Percentiles rank a stretch among this genome's conserved stretches.
phyloP scores from a whole-genome alignment of 768 basidiomycete species.

The Saitozyma sp. region DNA sequence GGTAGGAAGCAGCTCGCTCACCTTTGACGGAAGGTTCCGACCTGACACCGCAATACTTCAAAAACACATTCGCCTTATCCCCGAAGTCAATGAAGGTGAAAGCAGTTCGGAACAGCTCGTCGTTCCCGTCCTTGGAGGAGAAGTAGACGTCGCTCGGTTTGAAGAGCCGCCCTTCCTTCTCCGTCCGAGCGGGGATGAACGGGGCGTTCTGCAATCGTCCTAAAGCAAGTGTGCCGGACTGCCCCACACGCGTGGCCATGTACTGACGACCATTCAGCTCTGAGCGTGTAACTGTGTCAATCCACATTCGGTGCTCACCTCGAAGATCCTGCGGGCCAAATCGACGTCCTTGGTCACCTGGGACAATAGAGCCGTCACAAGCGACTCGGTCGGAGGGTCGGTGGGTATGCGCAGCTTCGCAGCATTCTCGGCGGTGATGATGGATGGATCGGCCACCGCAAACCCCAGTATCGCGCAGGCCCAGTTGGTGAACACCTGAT shows the following conservation, averaged over 20 bases:
- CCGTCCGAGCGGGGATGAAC: conserved; percentile 63
- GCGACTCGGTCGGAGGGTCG: conserved; percentile 65
- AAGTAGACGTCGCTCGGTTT: conserved; percentile 49
- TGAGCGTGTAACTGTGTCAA: not conserved
- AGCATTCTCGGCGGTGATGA: conserved; percentile 55
- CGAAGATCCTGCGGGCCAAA: conserved; percentile 68
- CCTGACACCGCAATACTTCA: conserved; percentile 82
- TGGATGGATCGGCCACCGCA: conserved; percentile 57
- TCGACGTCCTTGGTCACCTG: conserved; percentile 62
- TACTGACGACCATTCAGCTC: conserved; percentile 23
- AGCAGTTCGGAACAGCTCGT: conserved; percentile 71
- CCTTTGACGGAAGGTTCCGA: conserved; percentile 80
- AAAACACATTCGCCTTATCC: conserved; percentile 72
- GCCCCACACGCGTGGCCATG: conserved; percentile 33
- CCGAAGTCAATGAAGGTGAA: conserved; percentile 92
- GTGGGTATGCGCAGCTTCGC: conserved; percentile 68
- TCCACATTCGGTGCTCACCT: conserved; percentile 53
- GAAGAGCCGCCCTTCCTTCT: conserved; percentile 22
- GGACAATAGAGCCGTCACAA: conserved; percentile 63
- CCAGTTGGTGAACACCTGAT: conserved; percentile 67
- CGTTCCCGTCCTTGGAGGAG: conserved; percentile 36
- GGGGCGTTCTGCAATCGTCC: conserved; percentile 60
- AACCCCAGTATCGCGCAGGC: conserved; percentile 79
- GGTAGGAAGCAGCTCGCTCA: conserved; percentile 47
- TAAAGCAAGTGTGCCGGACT: conserved; percentile 55